Conservation (phyloP, 1,284 basidiomycete genomes). For the Apiotrichum montevideense region DNA sequence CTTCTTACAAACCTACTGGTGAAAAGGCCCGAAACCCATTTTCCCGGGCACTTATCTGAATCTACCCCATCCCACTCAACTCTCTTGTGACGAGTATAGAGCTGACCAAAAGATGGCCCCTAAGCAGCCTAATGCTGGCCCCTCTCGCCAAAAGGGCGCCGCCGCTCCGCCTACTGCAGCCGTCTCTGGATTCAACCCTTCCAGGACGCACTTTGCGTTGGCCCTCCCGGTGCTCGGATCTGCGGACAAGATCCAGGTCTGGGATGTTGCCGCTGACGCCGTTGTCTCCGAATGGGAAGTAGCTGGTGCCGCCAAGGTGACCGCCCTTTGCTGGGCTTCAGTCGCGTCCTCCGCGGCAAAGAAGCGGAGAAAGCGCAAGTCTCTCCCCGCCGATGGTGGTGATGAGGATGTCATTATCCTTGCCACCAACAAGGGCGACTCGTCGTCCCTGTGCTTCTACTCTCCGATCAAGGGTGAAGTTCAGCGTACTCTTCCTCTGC, state of each 20-base stretch:
- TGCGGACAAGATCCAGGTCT: constrained; percentile 44
- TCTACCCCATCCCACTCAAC: constrained; percentile 3
- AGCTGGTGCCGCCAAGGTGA: constrained; percentile 38
- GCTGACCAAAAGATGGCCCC: constrained; percentile 30
- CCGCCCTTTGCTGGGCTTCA: constrained; percentile 32
- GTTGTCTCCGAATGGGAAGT: constrained; percentile 46
- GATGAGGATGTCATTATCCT: constrained; percentile 37
- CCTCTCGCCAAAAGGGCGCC: constrained; percentile 32
- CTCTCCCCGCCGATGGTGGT: constrained; percentile 15
- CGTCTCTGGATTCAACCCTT: constrained; percentile 42
- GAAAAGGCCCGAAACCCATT: constrained; percentile 42
- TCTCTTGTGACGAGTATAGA: neutral
- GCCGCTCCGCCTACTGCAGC: constrained; percentile 38
- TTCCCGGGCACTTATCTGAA: constrained; percentile 40
- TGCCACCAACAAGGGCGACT: constrained; percentile 27
- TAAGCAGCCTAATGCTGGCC: constrained; percentile 38
- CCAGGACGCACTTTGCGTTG: constrained; percentile 39
- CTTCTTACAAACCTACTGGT: constrained; percentile 39
- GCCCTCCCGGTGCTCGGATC: constrained; percentile 41
- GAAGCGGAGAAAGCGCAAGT: constrained; percentile 31
- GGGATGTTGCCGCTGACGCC: constrained; percentile 39
- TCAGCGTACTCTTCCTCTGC: constrained; percentile 26
- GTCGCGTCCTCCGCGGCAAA: constrained; percentile 21
- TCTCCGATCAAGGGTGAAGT: constrained; percentile 29
- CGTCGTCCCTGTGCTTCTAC: constrained; percentile 26